phyloP scores from a whole-genome alignment of 2,329 filamentous ascomycete species.

The Beauveria australis region DNA sequence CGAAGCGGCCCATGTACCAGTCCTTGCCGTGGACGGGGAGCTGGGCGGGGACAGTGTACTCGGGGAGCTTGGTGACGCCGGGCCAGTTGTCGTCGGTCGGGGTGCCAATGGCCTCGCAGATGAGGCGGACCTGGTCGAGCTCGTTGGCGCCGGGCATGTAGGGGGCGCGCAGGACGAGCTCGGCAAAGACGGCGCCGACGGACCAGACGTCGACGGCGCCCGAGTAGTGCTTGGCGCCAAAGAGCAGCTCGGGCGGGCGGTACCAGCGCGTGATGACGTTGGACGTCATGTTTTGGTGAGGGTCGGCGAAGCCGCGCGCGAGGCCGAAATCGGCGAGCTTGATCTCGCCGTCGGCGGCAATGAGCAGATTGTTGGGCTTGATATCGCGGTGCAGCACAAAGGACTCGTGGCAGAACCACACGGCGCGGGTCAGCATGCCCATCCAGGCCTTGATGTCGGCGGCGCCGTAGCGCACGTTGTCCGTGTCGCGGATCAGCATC shows the following conservation, averaged over 20 bases:
- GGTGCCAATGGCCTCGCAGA: constrained; percentile 78
- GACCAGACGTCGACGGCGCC: constrained; percentile 93
- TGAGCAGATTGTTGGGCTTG: constrained; percentile 96
- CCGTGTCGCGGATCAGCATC: constrained; percentile 81
- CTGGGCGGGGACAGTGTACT: constrained; percentile 65
- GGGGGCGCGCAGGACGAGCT: constrained; percentile 74
- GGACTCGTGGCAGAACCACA: constrained; percentile 96
- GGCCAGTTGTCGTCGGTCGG: constrained; percentile 95
- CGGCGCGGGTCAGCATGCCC: constrained; percentile 86
- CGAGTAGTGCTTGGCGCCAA: constrained; percentile 80
- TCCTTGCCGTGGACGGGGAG: constrained; percentile 57
- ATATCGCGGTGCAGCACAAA: constrained; percentile 94
- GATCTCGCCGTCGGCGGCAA: constrained; percentile 84
- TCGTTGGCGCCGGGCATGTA: constrained; percentile 81
- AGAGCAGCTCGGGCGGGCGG: constrained; percentile 86
- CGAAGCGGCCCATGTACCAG: constrained; percentile 69
- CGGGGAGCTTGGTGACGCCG: constrained; percentile 70
- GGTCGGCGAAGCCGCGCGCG: constrained; percentile 81
- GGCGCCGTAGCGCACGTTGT: constrained; percentile 69
- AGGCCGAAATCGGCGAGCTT: constrained; percentile 98
- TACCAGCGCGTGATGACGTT: constrained; percentile 98
- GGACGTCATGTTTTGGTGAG: constrained; percentile 79
- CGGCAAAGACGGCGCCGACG: constrained; percentile 85
- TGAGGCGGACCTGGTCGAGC: constrained; percentile 75
- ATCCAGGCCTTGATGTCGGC: constrained; percentile 98